These are phyloP conservation scores for Grosmannia penicillata DNA, from an alignment of 2,329 filamentous ascomycete genomes.

Conservation along the genomic window DNA sequence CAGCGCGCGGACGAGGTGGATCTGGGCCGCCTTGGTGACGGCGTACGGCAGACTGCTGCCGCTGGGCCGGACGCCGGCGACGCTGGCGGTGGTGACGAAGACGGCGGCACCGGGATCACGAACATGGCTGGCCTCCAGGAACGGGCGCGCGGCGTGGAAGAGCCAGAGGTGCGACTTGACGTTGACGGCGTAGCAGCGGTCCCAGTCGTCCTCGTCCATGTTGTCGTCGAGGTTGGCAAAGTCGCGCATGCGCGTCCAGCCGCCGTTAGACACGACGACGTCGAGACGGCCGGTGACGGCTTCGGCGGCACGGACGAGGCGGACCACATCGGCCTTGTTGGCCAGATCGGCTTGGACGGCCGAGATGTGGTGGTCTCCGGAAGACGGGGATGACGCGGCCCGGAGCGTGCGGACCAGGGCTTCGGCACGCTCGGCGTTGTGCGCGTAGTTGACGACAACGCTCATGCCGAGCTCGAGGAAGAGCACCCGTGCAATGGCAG, in stretches of 20 bases:
- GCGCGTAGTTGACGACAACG: conserved; percentile 60
- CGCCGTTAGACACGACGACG: conserved; percentile 62
- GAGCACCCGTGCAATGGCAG: conserved; percentile 50
- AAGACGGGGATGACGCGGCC: background rate
- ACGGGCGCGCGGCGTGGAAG: conserved; percentile 35
- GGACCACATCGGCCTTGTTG: conserved; percentile 38
- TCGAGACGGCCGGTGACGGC: conserved; percentile 54
- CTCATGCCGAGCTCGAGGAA: conserved; percentile 49
- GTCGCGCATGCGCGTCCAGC: conserved; percentile 33
- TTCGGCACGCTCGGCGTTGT: conserved; percentile 43
- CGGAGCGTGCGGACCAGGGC: conserved; percentile 39
- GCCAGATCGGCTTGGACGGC: conserved; percentile 54
- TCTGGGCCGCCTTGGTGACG: conserved; percentile 61
- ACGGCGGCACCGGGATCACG: conserved; percentile 21
- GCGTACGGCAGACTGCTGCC: conserved; percentile 55
- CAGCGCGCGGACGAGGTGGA: conserved; percentile 41
- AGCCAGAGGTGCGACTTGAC: conserved; percentile 48
- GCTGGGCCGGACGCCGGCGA: conserved; percentile 48
- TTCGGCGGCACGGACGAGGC: conserved; percentile 44
- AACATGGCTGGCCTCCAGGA: conserved; percentile 36
- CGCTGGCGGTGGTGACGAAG: conserved; percentile 49
- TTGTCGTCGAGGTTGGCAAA: conserved; percentile 36
- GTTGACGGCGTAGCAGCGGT: conserved; percentile 43
- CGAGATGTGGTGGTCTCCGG: conserved; percentile 17
- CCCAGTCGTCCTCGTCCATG: conserved; percentile 42